These are phyloP conservation scores for Argentina anserina DNA, from an alignment of 306 rosid genomes.

Conservation along the genomic window DNA sequence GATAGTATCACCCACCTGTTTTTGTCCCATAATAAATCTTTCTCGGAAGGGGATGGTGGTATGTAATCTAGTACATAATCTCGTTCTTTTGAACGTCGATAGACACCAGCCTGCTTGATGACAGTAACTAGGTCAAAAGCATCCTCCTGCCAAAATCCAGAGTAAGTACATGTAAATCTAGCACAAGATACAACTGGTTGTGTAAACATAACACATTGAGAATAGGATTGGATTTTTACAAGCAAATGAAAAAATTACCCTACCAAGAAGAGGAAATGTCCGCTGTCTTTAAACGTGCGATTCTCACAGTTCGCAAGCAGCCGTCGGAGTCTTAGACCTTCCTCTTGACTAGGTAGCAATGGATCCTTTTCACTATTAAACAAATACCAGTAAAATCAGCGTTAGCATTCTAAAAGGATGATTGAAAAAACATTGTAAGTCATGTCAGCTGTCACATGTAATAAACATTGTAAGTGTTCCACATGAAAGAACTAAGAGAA, in stretches of 20 bases:
- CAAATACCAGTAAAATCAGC: slow-evolving; percentile 31
- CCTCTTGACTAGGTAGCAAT: slow-evolving; percentile 65
- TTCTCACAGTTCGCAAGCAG: slow-evolving; percentile 53
- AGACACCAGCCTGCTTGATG: slow-evolving; percentile 60
- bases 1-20: slow-evolving; percentile 32
- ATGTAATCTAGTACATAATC: slow-evolving; percentile 68
- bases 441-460: background rate
- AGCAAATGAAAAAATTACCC: slow-evolving; percentile 1
- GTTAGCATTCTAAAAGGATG: slow-evolving; percentile 9
- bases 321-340: slow-evolving; percentile 52
- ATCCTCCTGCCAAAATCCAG: slow-evolving; percentile 52
- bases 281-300: slow-evolving; percentile 51
- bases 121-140: slow-evolving; percentile 56
- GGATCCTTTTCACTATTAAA: slow-evolving; percentile 58
- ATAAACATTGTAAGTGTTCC: background rate
- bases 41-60: slow-evolving; percentile 56
- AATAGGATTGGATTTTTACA: background rate
- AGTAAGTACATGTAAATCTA: background rate
- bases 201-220: background rate
- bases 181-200: too few species aligned
- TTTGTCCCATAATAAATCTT: slow-evolving; percentile 31
- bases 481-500: background rate
- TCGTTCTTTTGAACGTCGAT: slow-evolving; percentile 62
- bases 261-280: slow-evolving; percentile 88
- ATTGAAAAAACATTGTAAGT: too few species aligned